phyloP scores from a whole-genome alignment of 208 protist genomes.

The Eutreptiella sp. region DNA sequence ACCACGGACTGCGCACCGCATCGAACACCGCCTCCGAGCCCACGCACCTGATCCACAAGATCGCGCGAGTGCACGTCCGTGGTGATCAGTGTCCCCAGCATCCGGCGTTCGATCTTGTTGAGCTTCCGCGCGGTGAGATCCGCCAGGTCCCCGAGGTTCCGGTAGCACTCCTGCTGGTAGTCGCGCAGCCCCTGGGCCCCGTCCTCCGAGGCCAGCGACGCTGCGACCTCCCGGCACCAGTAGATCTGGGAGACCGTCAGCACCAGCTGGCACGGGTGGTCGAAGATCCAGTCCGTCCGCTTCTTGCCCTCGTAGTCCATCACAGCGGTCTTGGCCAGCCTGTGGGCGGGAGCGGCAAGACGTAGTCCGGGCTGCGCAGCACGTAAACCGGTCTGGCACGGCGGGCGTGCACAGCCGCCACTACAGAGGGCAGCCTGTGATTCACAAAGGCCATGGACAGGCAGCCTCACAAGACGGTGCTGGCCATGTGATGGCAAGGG shows the following conservation, averaged over 20 bases:
- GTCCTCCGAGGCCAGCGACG: constrained; percentile 62
- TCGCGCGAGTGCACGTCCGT: constrained; percentile 96
- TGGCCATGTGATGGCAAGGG: too few species aligned
- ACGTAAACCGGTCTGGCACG: too few species aligned
- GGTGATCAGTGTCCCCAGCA: constrained; percentile 91
- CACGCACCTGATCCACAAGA: constrained; percentile 78
- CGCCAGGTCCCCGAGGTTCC: constrained; percentile 75
- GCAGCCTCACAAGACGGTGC: too few species aligned
- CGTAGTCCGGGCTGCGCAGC: too few species aligned
- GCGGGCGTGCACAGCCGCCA: too few species aligned
- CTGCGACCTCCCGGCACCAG: constrained; percentile 86
- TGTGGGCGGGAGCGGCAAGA: too few species aligned
- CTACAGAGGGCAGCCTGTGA: too few species aligned
- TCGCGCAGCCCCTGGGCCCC: constrained; percentile 56
- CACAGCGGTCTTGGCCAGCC: constrained; percentile 71
- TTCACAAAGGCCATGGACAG: too few species aligned
- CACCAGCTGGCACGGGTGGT: constrained; percentile 84
- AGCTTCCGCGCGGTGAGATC: constrained; percentile 74
- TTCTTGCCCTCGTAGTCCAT: constrained; percentile 72
- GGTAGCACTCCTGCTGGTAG: constrained; percentile 66
- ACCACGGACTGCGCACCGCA: too few species aligned
- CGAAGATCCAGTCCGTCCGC: constrained; percentile 78
- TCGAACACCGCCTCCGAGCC: too few species aligned
- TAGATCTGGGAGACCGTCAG: constrained; percentile 85
- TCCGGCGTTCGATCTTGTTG: constrained; percentile 77